phyloP scores from a whole-genome alignment of 2,329 filamentous ascomycete genomes.

The Phaeoacremonium minimum region DNA sequence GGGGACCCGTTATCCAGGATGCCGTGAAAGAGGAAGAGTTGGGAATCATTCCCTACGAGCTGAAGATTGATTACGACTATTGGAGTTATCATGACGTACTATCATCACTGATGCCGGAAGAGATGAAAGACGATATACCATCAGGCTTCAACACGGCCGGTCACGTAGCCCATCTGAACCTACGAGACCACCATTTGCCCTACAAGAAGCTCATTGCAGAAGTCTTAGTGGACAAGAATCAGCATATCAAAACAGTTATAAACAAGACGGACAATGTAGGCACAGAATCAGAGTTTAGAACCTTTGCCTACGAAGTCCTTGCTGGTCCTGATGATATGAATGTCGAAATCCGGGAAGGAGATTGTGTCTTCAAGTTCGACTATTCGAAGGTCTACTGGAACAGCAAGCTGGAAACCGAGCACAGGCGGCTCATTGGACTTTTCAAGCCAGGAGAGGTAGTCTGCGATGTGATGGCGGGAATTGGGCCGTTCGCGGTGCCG shows the following conservation, averaged over 20 bases:
- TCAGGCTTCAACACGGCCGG: conserved; percentile 84
- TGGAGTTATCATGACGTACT: conserved; percentile 89
- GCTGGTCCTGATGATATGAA: conserved; percentile 77
- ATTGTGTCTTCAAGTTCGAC: conserved; percentile 87
- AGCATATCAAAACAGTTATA: conserved; percentile 78
- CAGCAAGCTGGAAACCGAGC: conserved; percentile 83
- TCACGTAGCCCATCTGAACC: conserved; percentile 90
- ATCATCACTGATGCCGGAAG: conserved; percentile 72
- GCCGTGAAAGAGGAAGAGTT: conserved; percentile 66
- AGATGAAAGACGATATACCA: conserved; percentile 75
- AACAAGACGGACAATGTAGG: conserved; percentile 93
- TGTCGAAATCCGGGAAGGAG: conserved; percentile 76
- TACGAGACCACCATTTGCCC: conserved; percentile 75
- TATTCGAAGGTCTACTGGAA: conserved; percentile 99
- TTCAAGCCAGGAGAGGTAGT: conserved; percentile 86
- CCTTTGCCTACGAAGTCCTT: conserved; percentile 88
- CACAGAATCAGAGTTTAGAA: conserved; percentile 78
- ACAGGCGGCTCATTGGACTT: conserved; percentile 69
- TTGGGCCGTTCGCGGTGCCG: conserved; percentile 90
- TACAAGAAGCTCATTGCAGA: conserved; percentile 85
- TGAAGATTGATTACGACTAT: conserved; percentile 76
- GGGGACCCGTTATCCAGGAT: conserved; percentile 66
- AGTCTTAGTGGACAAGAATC: conserved; percentile 87
- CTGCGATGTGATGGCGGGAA: conserved; percentile 95
- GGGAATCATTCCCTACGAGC: conserved; percentile 67